A percentile compares a stretch with the other conserved stretches of the same genome.
These are phyloP conservation scores for Mitragyna speciosa DNA, from an alignment of 257 asterid species.

Conservation along the genomic window DNA sequence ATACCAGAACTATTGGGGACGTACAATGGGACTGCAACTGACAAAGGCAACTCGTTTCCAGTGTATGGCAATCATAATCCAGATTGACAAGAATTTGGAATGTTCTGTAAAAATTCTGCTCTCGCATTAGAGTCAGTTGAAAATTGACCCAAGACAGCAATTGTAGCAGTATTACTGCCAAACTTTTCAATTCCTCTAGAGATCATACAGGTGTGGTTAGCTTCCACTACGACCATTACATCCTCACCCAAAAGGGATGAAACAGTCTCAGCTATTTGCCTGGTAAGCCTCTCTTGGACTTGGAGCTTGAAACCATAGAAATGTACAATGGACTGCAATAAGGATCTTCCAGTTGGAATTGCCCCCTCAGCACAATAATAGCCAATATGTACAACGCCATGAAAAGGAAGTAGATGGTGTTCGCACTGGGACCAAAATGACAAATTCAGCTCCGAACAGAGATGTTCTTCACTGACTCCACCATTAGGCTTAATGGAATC, in stretches of 20 bases:
- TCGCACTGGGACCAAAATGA: conserved; percentile 89
- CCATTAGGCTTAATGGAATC: conserved; percentile 34
- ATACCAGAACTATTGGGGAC: background rate
- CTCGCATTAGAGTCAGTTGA: conserved; percentile 63
- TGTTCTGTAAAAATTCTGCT: conserved; percentile 70
- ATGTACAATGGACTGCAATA: conserved; percentile 71
- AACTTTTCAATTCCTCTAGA: conserved; percentile 87
- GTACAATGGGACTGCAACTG: background rate
- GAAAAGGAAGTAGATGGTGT: conserved; percentile 92
- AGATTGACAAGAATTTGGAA: conserved; percentile 44
- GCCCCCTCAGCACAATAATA: conserved; percentile 43
- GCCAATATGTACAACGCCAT: conserved; percentile 86
- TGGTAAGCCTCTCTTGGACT: conserved; percentile 93
- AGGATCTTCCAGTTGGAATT: conserved; percentile 48
- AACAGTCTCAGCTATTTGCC: conserved; percentile 85
- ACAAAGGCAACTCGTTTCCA: background rate
- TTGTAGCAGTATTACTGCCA: conserved; percentile 85
- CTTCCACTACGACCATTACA: conserved; percentile 83
- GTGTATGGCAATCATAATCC: conserved; percentile 24
- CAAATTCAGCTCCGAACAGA: conserved; percentile 60
- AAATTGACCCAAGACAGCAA: conserved; percentile 83
- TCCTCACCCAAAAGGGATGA: conserved; percentile 73
- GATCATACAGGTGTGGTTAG: conserved; percentile 94
- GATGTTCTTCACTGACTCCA: conserved; percentile 31
- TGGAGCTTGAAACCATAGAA: conserved; percentile 92